Conservation (phyloP, 306 rosid genomes). For the Rosa rugosa region DNA sequence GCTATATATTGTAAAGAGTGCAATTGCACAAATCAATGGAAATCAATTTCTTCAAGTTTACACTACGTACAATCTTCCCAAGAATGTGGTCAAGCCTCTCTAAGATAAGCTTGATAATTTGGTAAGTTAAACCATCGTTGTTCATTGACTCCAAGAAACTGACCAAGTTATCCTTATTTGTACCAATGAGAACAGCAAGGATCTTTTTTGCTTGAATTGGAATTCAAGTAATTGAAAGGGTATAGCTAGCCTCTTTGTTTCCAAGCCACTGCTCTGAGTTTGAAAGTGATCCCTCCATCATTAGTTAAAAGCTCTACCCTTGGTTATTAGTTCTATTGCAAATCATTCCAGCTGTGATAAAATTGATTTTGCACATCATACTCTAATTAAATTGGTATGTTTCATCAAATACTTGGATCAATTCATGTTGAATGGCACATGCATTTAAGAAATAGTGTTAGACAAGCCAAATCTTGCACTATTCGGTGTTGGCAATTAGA, state of each 20-base stretch:
- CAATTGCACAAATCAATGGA: too few species aligned
- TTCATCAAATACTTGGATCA: neutral
- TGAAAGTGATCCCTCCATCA: constrained; percentile 34
- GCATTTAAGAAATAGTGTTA: neutral
- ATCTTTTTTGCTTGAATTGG: constrained; percentile 59
- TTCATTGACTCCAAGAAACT: constrained; percentile 30
- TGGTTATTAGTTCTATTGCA: neutral
- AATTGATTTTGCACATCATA: constrained; percentile 5
- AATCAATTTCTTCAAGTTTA: too few species aligned
- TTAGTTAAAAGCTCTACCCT: neutral
- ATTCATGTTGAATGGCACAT: neutral
- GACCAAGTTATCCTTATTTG: constrained; percentile 35
- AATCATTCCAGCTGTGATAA: neutral
- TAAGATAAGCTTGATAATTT: constrained; percentile 20
- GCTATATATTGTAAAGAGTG: too few species aligned
- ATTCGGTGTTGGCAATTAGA: too few species aligned
- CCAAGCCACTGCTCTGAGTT: constrained; percentile 39
- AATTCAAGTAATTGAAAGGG: constrained; percentile 54
- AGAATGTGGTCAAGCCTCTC: neutral
- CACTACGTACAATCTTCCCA: neutral
- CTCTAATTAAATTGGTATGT: neutral
- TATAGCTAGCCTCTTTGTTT: constrained; percentile 38
- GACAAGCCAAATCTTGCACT: neutral
- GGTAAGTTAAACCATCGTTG: constrained; percentile 30
- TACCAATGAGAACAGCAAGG: neutral